Conservation (phyloP, 768 basidiomycete species). For the Leccinum imitatum region DNA sequence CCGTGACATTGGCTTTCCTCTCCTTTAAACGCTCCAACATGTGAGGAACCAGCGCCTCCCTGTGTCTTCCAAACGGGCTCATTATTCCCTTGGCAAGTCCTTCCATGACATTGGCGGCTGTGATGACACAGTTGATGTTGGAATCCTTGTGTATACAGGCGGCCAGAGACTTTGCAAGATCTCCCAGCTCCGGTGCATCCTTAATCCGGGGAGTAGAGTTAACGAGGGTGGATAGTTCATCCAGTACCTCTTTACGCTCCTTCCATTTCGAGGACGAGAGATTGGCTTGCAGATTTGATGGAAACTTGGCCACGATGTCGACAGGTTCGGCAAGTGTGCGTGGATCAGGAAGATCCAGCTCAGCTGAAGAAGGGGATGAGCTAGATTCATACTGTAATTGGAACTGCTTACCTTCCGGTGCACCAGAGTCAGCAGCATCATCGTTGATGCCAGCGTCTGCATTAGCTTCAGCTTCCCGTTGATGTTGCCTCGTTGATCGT, state of each 20-base stretch:
- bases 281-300: conserved; percentile 67
- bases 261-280: conserved; percentile 97
- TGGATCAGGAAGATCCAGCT: conserved; percentile 66
- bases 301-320: conserved; percentile 73
- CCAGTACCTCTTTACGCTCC: conserved; percentile 89
- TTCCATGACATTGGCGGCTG: conserved; percentile 83
- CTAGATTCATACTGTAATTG: neutral
- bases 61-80: conserved; percentile 68
- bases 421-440: conserved; percentile 44
- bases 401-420: conserved; percentile 46
- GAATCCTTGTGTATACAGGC: conserved; percentile 83
- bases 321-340: conserved; percentile 78
- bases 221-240: conserved; percentile 73
- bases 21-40: conserved; percentile 93
- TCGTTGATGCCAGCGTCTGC: conserved; percentile 36
- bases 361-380: conserved; percentile 30
- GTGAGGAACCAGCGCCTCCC: conserved; percentile 67
- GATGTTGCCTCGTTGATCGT: conserved; percentile 72
- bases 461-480: conserved; percentile 63
- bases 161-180: conserved; percentile 75
- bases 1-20: conserved; percentile 86
- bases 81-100: conserved; percentile 82
- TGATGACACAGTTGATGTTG: conserved; percentile 93
- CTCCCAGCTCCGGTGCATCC: conserved; percentile 75
- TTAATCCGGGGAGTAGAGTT: conserved; percentile 72